These are phyloP conservation scores for Tylopilus vinaceipallidus DNA, from an alignment of 768 basidiomycete genomes.

Conservation along the genomic window DNA sequence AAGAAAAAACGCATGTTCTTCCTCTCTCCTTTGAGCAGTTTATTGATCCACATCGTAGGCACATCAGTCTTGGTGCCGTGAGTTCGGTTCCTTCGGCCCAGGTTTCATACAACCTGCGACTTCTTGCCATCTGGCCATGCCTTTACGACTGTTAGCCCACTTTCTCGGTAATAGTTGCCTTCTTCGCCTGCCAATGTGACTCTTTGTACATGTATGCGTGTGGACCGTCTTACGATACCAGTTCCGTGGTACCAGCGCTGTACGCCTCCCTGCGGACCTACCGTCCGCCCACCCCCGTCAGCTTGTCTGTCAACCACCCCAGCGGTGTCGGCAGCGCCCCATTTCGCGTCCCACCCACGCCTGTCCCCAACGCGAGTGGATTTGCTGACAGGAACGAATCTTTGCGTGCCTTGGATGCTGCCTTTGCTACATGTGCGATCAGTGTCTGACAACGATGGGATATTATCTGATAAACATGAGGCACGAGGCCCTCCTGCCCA, in stretches of 20 bases:
- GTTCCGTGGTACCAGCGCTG: background rate
- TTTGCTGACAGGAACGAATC: constrained; percentile 82
- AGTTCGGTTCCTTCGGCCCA: background rate
- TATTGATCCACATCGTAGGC: constrained; percentile 16
- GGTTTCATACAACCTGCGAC: background rate
- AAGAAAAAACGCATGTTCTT: constrained; percentile 67
- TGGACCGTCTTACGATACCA: constrained; percentile 3
- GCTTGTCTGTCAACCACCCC: constrained; percentile 75
- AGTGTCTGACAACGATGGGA: constrained; percentile 5
- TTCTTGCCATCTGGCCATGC: background rate
- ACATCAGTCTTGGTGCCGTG: constrained; percentile 24
- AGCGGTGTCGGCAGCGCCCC: constrained; percentile 67
- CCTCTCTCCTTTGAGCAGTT: background rate
- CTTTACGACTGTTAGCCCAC: background rate
- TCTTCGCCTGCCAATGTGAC: background rate
- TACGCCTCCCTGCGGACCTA: constrained; percentile 13
- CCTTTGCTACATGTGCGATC: constrained; percentile 50
- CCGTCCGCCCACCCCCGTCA: constrained; percentile 62
- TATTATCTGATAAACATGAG: constrained; percentile 1
- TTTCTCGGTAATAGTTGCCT: background rate
- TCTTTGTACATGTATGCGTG: background rate
- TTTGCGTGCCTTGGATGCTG: constrained; percentile 66
- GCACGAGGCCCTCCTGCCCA: background rate
- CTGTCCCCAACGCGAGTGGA: constrained; percentile 70
- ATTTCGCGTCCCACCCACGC: constrained; percentile 57